Percentiles rank a stretch among this genome's conserved stretches.
Conservation (phyloP, 176 grass and related monocot species). For the Elaeis guineensis region DNA sequence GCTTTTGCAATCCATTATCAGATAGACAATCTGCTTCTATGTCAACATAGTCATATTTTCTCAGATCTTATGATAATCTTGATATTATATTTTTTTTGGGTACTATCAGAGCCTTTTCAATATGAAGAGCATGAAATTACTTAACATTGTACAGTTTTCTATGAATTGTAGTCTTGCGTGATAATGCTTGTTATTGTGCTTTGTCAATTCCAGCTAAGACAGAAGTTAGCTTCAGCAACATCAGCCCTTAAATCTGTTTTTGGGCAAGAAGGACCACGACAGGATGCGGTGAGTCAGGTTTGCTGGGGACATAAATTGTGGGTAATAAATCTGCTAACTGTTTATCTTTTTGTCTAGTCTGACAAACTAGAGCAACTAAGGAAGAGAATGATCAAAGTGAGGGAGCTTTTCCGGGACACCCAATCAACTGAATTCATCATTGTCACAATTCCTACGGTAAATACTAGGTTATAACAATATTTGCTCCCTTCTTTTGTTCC, state of each 20-base stretch:
- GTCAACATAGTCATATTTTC: no score
- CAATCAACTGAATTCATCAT: conserved; percentile 96
- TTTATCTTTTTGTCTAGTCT: conserved; percentile 31
- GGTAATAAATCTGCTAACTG: not conserved
- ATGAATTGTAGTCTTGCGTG: no score
- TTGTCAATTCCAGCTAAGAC: conserved; percentile 48
- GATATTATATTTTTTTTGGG: no score
- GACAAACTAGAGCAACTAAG: conserved; percentile 85
- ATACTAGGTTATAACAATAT: no score
- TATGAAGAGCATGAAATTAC: no score
- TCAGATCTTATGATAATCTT: no score
- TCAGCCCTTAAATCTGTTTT: conserved; percentile 98
- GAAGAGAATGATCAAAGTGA: conserved; percentile 87
- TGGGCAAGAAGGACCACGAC: conserved; percentile 68
- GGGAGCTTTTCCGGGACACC: conserved; percentile 75
- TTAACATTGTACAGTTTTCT: no score
- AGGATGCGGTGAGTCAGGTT: conserved; percentile 54
- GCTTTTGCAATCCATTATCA: no score
- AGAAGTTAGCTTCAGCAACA: conserved; percentile 80
- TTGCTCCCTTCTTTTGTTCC: no score
- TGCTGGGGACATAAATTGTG: conserved; percentile 19
- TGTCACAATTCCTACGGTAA: conserved; percentile 93
- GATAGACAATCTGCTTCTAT: no score
- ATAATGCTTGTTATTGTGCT: not conserved
- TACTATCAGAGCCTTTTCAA: no score